A percentile compares a stretch with the other conserved stretches of the same genome.
phyloP scores from a whole-genome alignment of 108 stramenopile genomes.

The Cyclotella sp. region DNA sequence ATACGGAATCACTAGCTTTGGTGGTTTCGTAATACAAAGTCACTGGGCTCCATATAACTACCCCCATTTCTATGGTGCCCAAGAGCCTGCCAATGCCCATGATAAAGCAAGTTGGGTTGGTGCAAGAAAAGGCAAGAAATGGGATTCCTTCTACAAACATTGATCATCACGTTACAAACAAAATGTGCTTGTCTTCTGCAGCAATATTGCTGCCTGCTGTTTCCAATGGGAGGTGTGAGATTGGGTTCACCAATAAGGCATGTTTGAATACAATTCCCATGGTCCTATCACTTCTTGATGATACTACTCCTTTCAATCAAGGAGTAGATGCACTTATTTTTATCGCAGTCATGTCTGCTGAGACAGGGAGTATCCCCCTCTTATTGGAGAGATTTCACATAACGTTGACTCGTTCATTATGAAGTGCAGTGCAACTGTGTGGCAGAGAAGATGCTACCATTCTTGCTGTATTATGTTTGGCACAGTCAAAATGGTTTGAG shows the following conservation, averaged over 20 bases:
- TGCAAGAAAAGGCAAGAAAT: neutral
- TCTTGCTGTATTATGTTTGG: constrained; percentile 28
- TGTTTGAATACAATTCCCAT: constrained; percentile 29
- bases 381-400: constrained; percentile 17
- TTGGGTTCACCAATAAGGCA: neutral
- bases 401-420: constrained; percentile 18
- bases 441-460: constrained; percentile 31
- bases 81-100: constrained; percentile 31
- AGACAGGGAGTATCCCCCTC: neutral
- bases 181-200: constrained; percentile 28
- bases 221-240: neutral
- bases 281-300: constrained; percentile 35
- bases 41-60: no score
- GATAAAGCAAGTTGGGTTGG: constrained; percentile 20
- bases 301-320: constrained; percentile 29
- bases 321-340: constrained; percentile 36
- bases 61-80: neutral
- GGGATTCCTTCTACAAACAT: neutral
- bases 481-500: constrained; percentile 39
- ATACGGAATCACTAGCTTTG: no score
- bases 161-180: constrained; percentile 14
- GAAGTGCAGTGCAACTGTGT: constrained; percentile 22
- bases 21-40: no score
- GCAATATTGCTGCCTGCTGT: constrained; percentile 22
- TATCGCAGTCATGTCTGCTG: constrained; percentile 25